phyloP scores from a whole-genome alignment of 257 asterid genomes.

The Fraxinus excelsior region DNA sequence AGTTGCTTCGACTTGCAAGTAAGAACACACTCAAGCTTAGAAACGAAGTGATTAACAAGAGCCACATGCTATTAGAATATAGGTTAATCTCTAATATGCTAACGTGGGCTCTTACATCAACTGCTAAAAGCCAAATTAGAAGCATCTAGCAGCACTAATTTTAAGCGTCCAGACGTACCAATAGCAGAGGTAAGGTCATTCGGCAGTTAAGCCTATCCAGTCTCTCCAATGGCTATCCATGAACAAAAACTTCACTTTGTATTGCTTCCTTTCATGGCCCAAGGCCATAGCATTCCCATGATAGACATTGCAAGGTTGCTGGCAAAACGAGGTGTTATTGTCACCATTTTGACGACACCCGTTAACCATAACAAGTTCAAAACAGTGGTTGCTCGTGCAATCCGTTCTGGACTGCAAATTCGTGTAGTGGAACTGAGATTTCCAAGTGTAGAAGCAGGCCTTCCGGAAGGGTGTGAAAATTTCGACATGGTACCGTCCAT shows the following conservation, averaged over 20 bases:
- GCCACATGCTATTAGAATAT: neutral
- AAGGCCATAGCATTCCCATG: conserved; percentile 61
- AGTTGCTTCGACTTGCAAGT: too few species aligned
- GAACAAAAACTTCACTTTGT: conserved; percentile 44
- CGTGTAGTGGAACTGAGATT: conserved; percentile 34
- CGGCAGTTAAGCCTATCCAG: neutral
- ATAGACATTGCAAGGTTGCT: conserved; percentile 42
- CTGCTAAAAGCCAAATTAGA: neutral
- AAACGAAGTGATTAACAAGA: neutral
- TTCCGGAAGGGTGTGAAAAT: conserved; percentile 54
- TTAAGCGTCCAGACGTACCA: neutral
- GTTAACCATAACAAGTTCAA: conserved; percentile 33
- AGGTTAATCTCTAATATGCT: neutral
- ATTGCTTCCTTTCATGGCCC: conserved; percentile 57
- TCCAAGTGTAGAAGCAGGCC: conserved; percentile 44
- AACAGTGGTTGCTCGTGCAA: conserved; percentile 28
- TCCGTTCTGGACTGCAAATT: conserved; percentile 30
- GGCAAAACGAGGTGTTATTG: conserved; percentile 35
- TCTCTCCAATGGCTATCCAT: conserved; percentile 34
- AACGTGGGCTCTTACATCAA: neutral
- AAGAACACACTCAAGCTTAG: neutral
- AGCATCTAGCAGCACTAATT: neutral
- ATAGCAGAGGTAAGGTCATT: neutral
- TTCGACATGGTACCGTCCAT: conserved; percentile 44
- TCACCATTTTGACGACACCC: conserved; percentile 52